Evolutionary conservation across 306 rosid species (phyloP).

Genomic region (Vachellia pachyceras): DNA sequence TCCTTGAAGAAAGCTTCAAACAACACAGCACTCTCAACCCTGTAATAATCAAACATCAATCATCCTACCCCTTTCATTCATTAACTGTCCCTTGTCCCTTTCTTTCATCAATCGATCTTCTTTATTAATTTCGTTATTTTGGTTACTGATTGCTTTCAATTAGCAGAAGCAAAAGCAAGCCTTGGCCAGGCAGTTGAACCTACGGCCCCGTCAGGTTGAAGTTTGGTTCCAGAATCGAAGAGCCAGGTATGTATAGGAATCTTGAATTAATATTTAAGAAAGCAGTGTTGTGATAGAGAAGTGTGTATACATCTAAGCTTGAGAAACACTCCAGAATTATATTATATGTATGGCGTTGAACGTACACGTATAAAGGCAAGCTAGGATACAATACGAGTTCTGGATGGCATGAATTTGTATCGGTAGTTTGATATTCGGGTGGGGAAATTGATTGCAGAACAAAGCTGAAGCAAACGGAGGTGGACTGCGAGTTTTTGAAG

Average conservation of each 20-base stretch:
- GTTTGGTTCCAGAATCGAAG: slow-evolving; percentile 98
- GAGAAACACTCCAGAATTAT: not conserved
- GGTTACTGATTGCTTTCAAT: not conserved
- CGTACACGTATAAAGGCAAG: too few species aligned
- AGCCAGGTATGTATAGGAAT: slow-evolving; percentile 62
- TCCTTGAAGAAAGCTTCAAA: slow-evolving; percentile 94
- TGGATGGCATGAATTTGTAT: not conserved
- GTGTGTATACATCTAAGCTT: not conserved
- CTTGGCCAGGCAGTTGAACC: slow-evolving; percentile 77
- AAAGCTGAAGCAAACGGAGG: slow-evolving; percentile 94
- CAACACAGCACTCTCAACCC: slow-evolving; percentile 95
- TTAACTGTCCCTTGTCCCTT: not conserved
- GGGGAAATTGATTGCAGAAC: slow-evolving; percentile 57
- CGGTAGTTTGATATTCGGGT: not conserved
- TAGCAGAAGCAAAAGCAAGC: slow-evolving; percentile 95
- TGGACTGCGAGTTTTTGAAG: slow-evolving; percentile 88
- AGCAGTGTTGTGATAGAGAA: not conserved
- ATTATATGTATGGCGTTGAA: too few species aligned
- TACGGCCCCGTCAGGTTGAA: slow-evolving; percentile 91
- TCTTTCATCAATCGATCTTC: not conserved
- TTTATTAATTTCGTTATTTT: not conserved
- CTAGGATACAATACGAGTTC: not conserved
- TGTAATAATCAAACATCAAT: slow-evolving; percentile 42
- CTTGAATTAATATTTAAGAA: not conserved
- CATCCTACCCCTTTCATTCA: not conserved